Evolutionary conservation across 495 filamentous ascomycete species (phyloP), one percentile per base, ranked within the genome.

Genomic region (Trypethelium eluteriae): DNA sequence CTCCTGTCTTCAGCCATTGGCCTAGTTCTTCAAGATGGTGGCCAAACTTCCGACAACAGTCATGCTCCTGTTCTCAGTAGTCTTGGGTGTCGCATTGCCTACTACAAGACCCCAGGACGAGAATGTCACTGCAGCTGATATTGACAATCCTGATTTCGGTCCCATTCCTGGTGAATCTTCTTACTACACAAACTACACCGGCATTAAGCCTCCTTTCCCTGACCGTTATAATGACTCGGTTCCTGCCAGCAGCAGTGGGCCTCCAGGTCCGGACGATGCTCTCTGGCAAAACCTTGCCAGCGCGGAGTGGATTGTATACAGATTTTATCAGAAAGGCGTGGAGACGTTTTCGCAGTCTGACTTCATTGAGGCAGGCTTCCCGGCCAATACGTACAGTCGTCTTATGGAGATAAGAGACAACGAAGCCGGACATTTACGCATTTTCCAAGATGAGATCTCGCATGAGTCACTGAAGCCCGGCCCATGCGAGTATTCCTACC

Each of bases 401-500:
- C 78, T 85, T 67, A 70, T 75, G 61, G 80, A 85, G 66, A 83
- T 85, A 62, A 79, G 82, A 59, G 79, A 84, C 73, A 85, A 84
- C 68, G 82, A 84, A 70, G 82, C 82, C 49, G 82, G 82, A 41
- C 82, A 85, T 65, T 70, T 82, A 35, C 81, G 81, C 67, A 79
- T 85, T 71, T 85, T 85, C 75, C 80, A 82, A 65, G 78, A 80
- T 69, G 70, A 77, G 44, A 85, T 84, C 66, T 82, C 82, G 0
- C 72, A 76, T 25, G 78, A 76, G 18, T 84, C 82, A 0, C 65
- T 82, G 39, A 84, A 83, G 69, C 82, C 82, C 2, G 82, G 81
- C 2, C 75, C 76, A 0, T 84, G 82, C 77, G 73, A 79, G 38
- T 81, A 84, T 70, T 49, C 66, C 9, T 84, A 77, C 64, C 77